Evolutionary conservation across 352 stramenopile species (phyloP).

Genomic region (Pythium aquatile): DNA sequence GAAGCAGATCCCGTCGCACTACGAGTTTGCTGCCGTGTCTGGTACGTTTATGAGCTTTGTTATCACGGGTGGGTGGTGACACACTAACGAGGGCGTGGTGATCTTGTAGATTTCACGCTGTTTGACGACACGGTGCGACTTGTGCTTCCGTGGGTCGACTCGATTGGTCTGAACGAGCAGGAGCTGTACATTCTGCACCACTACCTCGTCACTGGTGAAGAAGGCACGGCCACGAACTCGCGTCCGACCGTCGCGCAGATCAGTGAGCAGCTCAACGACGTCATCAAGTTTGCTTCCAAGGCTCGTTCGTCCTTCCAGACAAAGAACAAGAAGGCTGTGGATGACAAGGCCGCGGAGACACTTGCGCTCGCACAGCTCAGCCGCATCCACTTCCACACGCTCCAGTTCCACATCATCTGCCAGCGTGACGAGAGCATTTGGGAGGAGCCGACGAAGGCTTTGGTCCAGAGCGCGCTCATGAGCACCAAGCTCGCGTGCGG

Average conservation of each 20-base stretch:
- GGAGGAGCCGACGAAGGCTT: constrained; percentile 63
- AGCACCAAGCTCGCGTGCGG: constrained; percentile 81
- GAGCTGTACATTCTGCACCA: constrained; percentile 83
- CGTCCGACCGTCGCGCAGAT: constrained; percentile 72
- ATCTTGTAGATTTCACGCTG: constrained; percentile 60
- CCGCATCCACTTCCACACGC: constrained; percentile 84
- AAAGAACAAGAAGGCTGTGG: constrained; percentile 11
- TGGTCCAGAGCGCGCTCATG: constrained; percentile 79
- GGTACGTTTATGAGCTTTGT: constrained; percentile 22
- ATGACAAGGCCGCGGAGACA: constrained; percentile 18
- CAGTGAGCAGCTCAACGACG: constrained; percentile 64
- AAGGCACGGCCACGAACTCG: constrained; percentile 71
- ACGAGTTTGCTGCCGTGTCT: constrained; percentile 82
- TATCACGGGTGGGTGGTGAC: neutral
- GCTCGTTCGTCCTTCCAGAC: constrained; percentile 45
- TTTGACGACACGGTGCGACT: constrained; percentile 81
- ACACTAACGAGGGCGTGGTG: neutral
- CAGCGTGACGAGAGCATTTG: constrained; percentile 60
- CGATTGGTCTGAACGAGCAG: constrained; percentile 82
- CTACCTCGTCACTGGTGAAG: constrained; percentile 72
- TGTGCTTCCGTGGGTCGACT: constrained; percentile 76
- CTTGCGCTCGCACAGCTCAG: constrained; percentile 62
- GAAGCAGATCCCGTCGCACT: constrained; percentile 64
- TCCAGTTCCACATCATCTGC: constrained; percentile 87
- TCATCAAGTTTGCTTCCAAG: constrained; percentile 57